These are phyloP conservation scores for Sanghuangporus baumii DNA, from an alignment of 1,284 basidiomycete genomes.

Conservation along the genomic window DNA sequence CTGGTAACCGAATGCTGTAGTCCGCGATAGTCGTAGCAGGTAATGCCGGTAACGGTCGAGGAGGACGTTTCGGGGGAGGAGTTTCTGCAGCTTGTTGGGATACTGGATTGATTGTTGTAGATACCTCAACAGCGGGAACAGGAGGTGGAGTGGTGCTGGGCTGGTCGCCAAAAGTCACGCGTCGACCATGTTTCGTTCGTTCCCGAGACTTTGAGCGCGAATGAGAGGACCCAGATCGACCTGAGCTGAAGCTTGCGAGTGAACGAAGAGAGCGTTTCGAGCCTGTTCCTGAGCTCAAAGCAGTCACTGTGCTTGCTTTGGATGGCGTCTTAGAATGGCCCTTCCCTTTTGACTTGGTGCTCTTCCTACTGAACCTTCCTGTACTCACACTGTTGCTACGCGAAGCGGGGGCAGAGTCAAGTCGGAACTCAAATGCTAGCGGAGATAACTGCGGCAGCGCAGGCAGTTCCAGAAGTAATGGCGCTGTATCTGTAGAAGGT, in stretches of 20 bases:
- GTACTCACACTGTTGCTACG: neutral
- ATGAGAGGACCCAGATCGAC: neutral
- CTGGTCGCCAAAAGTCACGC: slow-evolving; percentile 11
- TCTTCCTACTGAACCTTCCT: neutral
- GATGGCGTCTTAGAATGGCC: slow-evolving; percentile 4
- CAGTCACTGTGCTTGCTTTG: neutral
- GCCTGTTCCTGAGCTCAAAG: neutral
- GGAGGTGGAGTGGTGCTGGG: neutral
- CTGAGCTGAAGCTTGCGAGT: neutral
- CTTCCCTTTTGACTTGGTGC: neutral
- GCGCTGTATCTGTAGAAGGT: neutral
- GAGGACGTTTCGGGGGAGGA: neutral
- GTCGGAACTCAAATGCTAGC: slow-evolving; percentile 6
- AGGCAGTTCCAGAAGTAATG: neutral
- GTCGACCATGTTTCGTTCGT: neutral
- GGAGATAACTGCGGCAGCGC: slow-evolving; percentile 8
- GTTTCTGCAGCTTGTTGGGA: neutral
- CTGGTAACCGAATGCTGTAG: neutral
- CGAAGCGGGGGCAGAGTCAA: neutral
- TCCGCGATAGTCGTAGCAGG: neutral
- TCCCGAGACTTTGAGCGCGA: slow-evolving; percentile 5
- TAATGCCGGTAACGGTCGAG: neutral
- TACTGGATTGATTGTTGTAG: neutral
- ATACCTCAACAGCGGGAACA: neutral
- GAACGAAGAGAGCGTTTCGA: slow-evolving; percentile 5